These are phyloP conservation scores for Sporothrix inflata DNA, from an alignment of 2,329 filamentous ascomycete genomes.

Conservation along the genomic window DNA sequence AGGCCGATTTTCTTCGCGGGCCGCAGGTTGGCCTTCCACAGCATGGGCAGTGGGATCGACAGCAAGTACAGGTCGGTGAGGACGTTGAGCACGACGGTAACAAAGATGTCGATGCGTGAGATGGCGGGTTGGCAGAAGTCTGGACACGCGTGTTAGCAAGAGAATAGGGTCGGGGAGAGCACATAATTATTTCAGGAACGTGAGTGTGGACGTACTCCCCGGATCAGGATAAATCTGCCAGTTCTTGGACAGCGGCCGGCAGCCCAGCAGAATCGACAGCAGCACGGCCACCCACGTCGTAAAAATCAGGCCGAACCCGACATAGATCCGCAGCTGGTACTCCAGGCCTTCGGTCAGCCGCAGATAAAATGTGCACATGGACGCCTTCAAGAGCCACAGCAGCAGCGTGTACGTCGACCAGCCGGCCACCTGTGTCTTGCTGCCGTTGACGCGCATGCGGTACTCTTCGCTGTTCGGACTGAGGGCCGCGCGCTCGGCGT, in stretches of 20 bases:
- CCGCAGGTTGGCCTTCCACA: slow-evolving; percentile 55
- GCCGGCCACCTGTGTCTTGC: slow-evolving; percentile 42
- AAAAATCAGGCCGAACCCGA: slow-evolving; percentile 43
- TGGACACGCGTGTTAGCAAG: slow-evolving; percentile 28
- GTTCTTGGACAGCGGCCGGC: slow-evolving; percentile 43
- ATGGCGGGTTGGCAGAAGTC: slow-evolving; percentile 46
- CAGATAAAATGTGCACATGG: slow-evolving; percentile 41
- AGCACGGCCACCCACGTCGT: slow-evolving; percentile 43
- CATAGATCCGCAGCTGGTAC: slow-evolving; percentile 39
- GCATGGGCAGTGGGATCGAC: slow-evolving; percentile 51
- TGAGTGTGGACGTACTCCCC: slow-evolving; percentile 42
- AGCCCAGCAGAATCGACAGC: slow-evolving; percentile 43
- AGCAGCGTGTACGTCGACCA: slow-evolving; percentile 38
- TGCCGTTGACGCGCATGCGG: slow-evolving; percentile 41
- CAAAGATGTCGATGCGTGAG: slow-evolving; percentile 45
- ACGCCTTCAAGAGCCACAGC: slow-evolving; percentile 38
- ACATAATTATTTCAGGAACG: neutral
- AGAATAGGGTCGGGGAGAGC: neutral
- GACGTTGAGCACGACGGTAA: slow-evolving; percentile 46
- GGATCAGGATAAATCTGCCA: slow-evolving; percentile 51
- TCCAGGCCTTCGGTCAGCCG: slow-evolving; percentile 41
- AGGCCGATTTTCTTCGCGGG: slow-evolving; percentile 56
- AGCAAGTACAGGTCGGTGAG: slow-evolving; percentile 47
- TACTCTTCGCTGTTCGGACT: slow-evolving; percentile 39
- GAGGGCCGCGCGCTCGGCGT: slow-evolving; percentile 38